These are phyloP conservation scores for Thermoascus crustaceus DNA, from an alignment of 2,329 filamentous ascomycete genomes.

Conservation along the genomic window DNA sequence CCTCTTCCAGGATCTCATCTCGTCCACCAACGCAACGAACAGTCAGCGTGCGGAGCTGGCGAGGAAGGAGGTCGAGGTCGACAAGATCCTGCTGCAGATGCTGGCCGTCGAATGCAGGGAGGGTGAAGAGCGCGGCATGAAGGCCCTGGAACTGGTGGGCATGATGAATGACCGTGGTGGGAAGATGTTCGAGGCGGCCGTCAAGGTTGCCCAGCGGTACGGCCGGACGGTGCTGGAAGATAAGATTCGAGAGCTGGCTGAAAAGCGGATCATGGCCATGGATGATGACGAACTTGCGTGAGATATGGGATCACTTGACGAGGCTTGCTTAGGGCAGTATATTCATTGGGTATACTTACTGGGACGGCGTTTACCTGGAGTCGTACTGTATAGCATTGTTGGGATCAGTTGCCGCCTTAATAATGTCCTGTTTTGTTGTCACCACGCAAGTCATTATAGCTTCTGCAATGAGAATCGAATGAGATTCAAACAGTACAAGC, in stretches of 20 bases:
- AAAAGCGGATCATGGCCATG: slow-evolving; percentile 56
- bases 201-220: slow-evolving; percentile 82
- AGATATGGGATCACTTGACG: slow-evolving; percentile 6
- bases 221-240: slow-evolving; percentile 70
- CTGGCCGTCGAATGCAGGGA: slow-evolving; percentile 84
- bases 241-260: slow-evolving; percentile 82
- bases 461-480: too few relatives aligned
- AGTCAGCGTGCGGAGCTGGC: slow-evolving; percentile 60
- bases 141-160: slow-evolving; percentile 80
- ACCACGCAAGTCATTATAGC: too few relatives aligned
- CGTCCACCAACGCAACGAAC: slow-evolving; percentile 56
- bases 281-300: slow-evolving; percentile 44
- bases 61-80: slow-evolving; percentile 70
- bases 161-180: slow-evolving; percentile 79
- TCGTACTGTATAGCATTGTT: too few relatives aligned
- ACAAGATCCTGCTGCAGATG: slow-evolving; percentile 84
- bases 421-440: too few relatives aligned
- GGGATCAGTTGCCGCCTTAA: too few relatives aligned
- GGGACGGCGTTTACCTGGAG: background rate
- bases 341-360: background rate
- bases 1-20: slow-evolving; percentile 67
- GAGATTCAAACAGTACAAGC: too few relatives aligned
- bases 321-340: slow-evolving; percentile 1
- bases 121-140: slow-evolving; percentile 89
- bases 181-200: slow-evolving; percentile 83